Evolutionary conservation across 345 rosid species (phyloP).

Genomic region (Anastatica hierochuntica): DNA sequence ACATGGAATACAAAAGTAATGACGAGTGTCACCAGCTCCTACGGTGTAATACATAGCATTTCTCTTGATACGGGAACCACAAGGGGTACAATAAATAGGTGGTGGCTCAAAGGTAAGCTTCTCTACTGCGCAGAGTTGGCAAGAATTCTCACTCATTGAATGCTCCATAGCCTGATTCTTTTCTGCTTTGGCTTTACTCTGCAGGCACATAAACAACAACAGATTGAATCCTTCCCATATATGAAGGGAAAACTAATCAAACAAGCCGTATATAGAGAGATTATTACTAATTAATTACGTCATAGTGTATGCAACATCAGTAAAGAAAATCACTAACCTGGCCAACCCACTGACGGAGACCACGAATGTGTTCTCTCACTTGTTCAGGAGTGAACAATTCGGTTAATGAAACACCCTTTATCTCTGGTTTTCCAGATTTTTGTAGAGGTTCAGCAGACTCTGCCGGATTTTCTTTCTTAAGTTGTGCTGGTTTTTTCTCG

Average conservation of each 20-base stretch:
- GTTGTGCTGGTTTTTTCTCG: slow-evolving; percentile 47
- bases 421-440: slow-evolving; percentile 94
- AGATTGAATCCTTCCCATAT: neutral
- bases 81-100: slow-evolving; percentile 91
- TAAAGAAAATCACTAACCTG: slow-evolving; percentile 46
- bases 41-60: slow-evolving; percentile 95
- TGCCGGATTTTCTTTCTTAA: slow-evolving; percentile 46
- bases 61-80: slow-evolving; percentile 98
- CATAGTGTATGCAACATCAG: neutral
- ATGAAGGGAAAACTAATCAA: neutral
- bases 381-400: slow-evolving; percentile 98
- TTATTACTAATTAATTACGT: neutral
- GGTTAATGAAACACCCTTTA: slow-evolving; percentile 94
- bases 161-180: slow-evolving; percentile 99
- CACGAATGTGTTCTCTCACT: slow-evolving; percentile 80
- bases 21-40: slow-evolving; percentile 96
- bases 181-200: slow-evolving; percentile 98
- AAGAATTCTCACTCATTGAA: slow-evolving; percentile 96
- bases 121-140: slow-evolving; percentile 99
- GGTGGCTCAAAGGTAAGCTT: slow-evolving; percentile 99
- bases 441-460: slow-evolving; percentile 45
- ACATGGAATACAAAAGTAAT: slow-evolving; percentile 94
- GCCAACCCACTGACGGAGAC: slow-evolving; percentile 99
- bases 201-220: slow-evolving; percentile 21
- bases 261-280: slow-evolving; percentile 3